Percentiles rank a stretch among this genome's conserved stretches.
Evolutionary conservation across 352 stramenopile genomes (phyloP).

Genomic region (Pythium coloratum): DNA sequence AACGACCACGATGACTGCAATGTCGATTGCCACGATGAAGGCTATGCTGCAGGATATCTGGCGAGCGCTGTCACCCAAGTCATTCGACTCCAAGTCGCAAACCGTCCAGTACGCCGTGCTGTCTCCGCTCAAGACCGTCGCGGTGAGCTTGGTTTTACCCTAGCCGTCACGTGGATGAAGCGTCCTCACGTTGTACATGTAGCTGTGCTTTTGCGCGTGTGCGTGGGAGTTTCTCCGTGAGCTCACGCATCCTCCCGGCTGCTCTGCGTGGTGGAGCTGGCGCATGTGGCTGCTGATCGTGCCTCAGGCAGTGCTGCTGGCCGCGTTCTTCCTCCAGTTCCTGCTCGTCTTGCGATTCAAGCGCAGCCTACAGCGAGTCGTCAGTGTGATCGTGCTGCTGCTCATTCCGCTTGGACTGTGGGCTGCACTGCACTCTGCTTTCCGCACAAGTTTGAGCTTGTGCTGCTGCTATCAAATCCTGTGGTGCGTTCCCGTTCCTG

Average conservation of each 20-base stretch:
- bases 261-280: conserved; percentile 16
- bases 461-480: conserved; percentile 40
- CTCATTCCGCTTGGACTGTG: conserved; percentile 17
- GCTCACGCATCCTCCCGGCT: conserved; percentile 9
- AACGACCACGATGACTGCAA: neutral
- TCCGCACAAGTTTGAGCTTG: conserved; percentile 32
- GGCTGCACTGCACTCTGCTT: conserved; percentile 27
- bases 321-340: conserved; percentile 22
- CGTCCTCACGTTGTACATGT: neutral
- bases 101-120: conserved; percentile 22
- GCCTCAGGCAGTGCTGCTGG: conserved; percentile 18
- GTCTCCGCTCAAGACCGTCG: conserved; percentile 8
- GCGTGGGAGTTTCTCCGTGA: conserved; percentile 24
- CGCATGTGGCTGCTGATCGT: conserved; percentile 26
- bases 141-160: conserved; percentile 6
- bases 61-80: conserved; percentile 14
- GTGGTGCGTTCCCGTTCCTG: conserved; percentile 23
- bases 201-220: conserved; percentile 20
- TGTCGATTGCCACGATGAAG: neutral
- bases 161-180: neutral
- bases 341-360: conserved; percentile 15
- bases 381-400: conserved; percentile 4
- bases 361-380: neutral
- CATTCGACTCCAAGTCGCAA: conserved; percentile 24
- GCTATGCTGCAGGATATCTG: conserved; percentile 7